Evolutionary conservation across 331 rosid species (phyloP), one percentile per base, ranked within the genome.

Genomic region (Malus hybrid): DNA sequence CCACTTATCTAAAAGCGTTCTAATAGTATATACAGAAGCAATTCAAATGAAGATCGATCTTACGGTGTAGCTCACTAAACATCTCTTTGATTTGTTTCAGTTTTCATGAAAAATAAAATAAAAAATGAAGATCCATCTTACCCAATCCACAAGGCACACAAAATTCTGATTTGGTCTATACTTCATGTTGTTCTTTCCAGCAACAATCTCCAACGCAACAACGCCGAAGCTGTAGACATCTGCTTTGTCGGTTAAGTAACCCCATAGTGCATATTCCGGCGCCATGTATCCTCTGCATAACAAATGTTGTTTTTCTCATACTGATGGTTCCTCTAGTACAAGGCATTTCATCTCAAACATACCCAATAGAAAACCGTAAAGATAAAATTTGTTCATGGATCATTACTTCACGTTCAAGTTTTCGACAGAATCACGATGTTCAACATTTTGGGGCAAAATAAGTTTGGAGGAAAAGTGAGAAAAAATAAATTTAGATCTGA

Each of bases 61-160:
- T 39, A 9, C 46, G 46, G 46, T 39, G 46, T 39, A 39, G 46
- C 46, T 39, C 46, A 39, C 46, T 39, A 39, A 9, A 39, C 46
- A 39, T 39, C 12, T 39, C 46, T 10, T 39, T 32, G 39, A n/a
- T 56, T 56, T 19, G 62, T 18, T 56, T 6, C 6, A 60, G 24
- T 64, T 28, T 64, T 4, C 46, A 39, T 39, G 46, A 39, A 39
- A 39, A 39, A 39, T 2, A 39, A 9, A 39, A 39, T 0, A 10
- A 39, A 39, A 46, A 46, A 20, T 50, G 81, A 32, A 28, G 36
- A 34, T 52, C 14, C 24, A 31, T 78, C 80, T 80, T 74, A 76
- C 84, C 74, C 77, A 75, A 63, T 80, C 84, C 65, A 80, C 62
- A 54, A 80, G 84, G 65, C 80, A 75, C 0, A 80, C 80, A 76